Evolutionary conservation across 169 alveolate genomes (phyloP).

Genomic region (Besnoitia besnoiti): DNA sequence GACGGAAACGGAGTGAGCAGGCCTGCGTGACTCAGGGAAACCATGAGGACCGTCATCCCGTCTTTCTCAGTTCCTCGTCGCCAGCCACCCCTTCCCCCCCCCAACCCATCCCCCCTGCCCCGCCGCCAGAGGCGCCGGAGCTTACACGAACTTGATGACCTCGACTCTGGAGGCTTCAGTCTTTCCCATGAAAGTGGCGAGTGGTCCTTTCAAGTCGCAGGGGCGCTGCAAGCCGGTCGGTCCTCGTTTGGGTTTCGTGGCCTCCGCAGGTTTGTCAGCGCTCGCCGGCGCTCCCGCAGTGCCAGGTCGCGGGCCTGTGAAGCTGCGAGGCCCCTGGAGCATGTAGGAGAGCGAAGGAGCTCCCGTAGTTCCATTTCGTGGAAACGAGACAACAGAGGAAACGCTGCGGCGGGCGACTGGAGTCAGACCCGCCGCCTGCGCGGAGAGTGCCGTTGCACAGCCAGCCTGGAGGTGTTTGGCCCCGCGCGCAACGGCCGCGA

Average conservation of each 20-base stretch:
- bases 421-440: too few species aligned
- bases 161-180: slow-evolving; percentile 57
- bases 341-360: background rate
- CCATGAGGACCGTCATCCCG: too few species aligned
- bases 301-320: background rate
- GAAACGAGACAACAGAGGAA: background rate
- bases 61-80: too few species aligned
- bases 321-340: background rate
- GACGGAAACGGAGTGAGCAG: too few species aligned
- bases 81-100: too few species aligned
- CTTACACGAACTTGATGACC: slow-evolving; percentile 40
- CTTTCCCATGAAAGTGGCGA: slow-evolving; percentile 61
- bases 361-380: background rate
- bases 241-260: background rate
- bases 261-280: background rate
- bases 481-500: too few species aligned
- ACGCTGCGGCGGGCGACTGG: too few species aligned
- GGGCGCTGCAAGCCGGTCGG: slow-evolving; percentile 46
- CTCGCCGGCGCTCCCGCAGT: background rate
- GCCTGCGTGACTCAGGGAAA: too few species aligned
- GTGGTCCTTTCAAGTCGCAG: slow-evolving; percentile 52
- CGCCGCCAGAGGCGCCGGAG: too few species aligned
- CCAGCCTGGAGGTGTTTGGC: too few species aligned
- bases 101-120: too few species aligned
- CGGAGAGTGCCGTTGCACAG: too few species aligned